Percentiles rank a stretch among this genome's conserved stretches.
Conservation (phyloP, 495 filamentous ascomycete genomes). For the Bryoglossum gracile region DNA sequence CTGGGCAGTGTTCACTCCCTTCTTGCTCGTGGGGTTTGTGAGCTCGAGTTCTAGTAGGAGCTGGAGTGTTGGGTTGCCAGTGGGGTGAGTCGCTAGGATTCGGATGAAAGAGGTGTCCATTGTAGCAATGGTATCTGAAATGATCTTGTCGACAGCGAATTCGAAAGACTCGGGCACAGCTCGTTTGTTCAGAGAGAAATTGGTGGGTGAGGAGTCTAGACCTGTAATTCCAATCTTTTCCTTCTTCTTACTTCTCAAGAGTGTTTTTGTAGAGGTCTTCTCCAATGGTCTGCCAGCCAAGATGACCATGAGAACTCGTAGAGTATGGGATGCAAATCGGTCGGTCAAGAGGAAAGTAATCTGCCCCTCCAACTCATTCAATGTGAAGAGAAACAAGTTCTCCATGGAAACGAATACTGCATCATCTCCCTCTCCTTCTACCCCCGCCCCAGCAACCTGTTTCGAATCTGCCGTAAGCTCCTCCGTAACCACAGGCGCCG, state of each 20-base stretch:
- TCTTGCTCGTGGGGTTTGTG: slow-evolving; percentile 55
- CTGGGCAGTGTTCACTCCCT: slow-evolving; percentile 24
- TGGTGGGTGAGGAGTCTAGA: slow-evolving; percentile 30
- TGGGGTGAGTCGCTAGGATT: slow-evolving; percentile 75
- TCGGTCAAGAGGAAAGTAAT: slow-evolving; percentile 82
- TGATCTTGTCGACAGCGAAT: slow-evolving; percentile 68
- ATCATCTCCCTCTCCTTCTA: slow-evolving; percentile 19
- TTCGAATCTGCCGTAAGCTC: slow-evolving; percentile 49
- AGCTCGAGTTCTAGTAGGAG: slow-evolving; percentile 80
- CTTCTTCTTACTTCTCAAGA: slow-evolving; percentile 84
- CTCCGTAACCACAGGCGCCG: slow-evolving; percentile 67
- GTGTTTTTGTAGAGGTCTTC: slow-evolving; percentile 51
- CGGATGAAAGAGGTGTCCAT: slow-evolving; percentile 69
- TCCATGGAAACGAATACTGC: slow-evolving; percentile 57
- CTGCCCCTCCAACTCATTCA: slow-evolving; percentile 77
- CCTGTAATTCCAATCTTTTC: slow-evolving; percentile 58
- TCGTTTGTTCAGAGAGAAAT: slow-evolving; percentile 33
- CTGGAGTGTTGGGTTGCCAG: slow-evolving; percentile 84
- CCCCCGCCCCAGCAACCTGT: slow-evolving; percentile 15
- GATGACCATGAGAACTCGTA: slow-evolving; percentile 77
- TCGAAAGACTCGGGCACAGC: slow-evolving; percentile 73
- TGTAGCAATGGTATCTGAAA: slow-evolving; percentile 58
- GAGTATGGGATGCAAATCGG: slow-evolving; percentile 81
- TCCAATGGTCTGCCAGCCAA: slow-evolving; percentile 75
- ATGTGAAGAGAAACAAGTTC: slow-evolving; percentile 69